Evolutionary conservation across 306 rosid genomes (phyloP), one percentile per base, ranked within the genome.

Genomic region (Trifolium subterraneum): DNA sequence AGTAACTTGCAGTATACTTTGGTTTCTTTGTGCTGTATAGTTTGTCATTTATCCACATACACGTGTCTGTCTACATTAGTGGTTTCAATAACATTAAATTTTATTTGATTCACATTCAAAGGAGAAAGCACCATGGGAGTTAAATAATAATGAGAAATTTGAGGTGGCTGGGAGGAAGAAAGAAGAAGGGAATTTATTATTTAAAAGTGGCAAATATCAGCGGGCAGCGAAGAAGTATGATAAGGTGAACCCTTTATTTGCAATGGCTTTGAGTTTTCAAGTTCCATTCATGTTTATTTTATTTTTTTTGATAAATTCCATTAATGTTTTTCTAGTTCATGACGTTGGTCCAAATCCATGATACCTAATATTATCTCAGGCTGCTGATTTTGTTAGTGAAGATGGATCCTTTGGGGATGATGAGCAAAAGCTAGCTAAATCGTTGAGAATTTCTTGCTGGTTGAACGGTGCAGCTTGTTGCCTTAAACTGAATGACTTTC

Each of bases 111-210:
- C 64, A 62, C 13, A 72, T 73, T 78, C 64, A 62, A 48, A 88
- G 96, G 93, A 86, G 85, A 88, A 81, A 71, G 85, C 82, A 74
- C 90, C 91, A 12, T 86, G 90, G 93, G 88, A 90, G 64, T 71
- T 86, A 71, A 88, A 70, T 79, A 81, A 73, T 77, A 61, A 45
- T 18, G 88, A 90, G 86, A 88, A 82, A 82, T 78, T 90, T 76
- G 85, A 83, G 84, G 85, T 80, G 78, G 91, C 91, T 16, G 82
- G 54, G 77, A 82, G 63, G 82, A 90, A 82, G 86, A 90, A 88
- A 85, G 91, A 90, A 77, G 90, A 90, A 83, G 93, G 93, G 52
- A 90, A 88, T 73, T 35, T 81, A 45, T 76, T 90, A 22, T 85
- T 81, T 74, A 86, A 83, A 76, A 65, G 10, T 16, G 85, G 88